Conservation (phyloP, 2,329 filamentous ascomycete species). For the Gaeumannomyces tritici region DNA sequence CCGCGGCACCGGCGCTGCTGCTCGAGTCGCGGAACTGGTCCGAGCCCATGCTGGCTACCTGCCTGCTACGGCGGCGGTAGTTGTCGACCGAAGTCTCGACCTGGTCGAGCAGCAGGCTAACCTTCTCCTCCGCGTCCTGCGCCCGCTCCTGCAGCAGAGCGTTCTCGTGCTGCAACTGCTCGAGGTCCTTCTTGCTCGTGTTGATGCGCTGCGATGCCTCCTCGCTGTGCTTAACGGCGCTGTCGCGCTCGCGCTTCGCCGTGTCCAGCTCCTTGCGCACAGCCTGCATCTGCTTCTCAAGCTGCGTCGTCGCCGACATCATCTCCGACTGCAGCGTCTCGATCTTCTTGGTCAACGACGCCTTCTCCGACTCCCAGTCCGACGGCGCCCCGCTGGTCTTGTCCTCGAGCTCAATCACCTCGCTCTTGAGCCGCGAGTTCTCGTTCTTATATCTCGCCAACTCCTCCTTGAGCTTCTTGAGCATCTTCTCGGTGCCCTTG, state of each 20-base stretch:
- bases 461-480: conserved; percentile 97
- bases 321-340: conserved; percentile 61
- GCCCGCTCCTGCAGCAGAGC: conserved; percentile 71
- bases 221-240: conserved; percentile 46
- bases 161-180: conserved; percentile 78
- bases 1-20: conserved; percentile 8
- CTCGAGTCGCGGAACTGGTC: conserved; percentile 30
- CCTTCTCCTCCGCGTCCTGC: conserved; percentile 83
- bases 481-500: conserved; percentile 97
- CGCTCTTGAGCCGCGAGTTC: conserved; percentile 71
- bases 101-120: conserved; percentile 85
- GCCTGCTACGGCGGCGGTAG: conserved; percentile 71
- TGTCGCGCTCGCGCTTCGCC: conserved; percentile 59
- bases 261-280: conserved; percentile 61
- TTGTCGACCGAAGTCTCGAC: conserved; percentile 90
- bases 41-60: conserved; percentile 41
- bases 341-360: conserved; percentile 58
- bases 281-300: conserved; percentile 62
- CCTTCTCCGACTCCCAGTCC: conserved; percentile 69
- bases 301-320: conserved; percentile 49
- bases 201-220: conserved; percentile 48
- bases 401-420: conserved; percentile 61
- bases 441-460: conserved; percentile 84
- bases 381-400: conserved; percentile 35
- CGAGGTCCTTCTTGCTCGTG: conserved; percentile 56